Conservation (phyloP, 306 rosid genomes). For the Dalbergia cochinchinensis region DNA sequence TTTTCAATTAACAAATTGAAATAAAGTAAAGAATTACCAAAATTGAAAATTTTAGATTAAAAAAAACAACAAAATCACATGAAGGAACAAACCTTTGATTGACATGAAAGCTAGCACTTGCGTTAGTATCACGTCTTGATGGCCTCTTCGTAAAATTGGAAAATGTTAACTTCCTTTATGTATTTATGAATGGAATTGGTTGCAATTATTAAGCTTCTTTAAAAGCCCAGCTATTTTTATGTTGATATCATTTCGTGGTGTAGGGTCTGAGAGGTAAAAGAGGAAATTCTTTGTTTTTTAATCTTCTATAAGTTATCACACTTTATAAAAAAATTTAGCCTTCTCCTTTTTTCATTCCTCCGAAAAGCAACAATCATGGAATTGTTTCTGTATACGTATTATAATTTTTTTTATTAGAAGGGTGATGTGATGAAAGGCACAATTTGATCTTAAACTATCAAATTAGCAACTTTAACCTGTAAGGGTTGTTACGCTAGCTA, state of each 20-base stretch:
- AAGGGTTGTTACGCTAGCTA: not conserved
- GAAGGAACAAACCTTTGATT: not conserved
- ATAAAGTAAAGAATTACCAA: not conserved
- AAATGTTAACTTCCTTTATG: constrained; percentile 6
- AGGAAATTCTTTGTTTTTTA: constrained; percentile 28
- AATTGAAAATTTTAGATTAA: not conserved
- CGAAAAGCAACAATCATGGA: constrained; percentile 30
- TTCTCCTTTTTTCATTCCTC: constrained; percentile 30
- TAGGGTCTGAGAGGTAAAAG: constrained; percentile 50
- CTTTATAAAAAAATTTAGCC: constrained; percentile 58
- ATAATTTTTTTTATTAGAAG: constrained; percentile 13
- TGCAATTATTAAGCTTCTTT: constrained; percentile 35
- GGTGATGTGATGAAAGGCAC: not conserved
- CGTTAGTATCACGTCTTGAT: not conserved
- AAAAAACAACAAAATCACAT: too few relatives aligned
- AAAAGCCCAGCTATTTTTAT: constrained; percentile 29
- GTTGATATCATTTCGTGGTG: constrained; percentile 37
- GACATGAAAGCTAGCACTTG: not conserved
- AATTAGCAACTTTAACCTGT: constrained; percentile 44
- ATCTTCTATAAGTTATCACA: constrained; percentile 54
- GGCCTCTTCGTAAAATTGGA: not conserved
- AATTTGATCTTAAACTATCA: constrained; percentile 21
- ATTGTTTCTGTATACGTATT: constrained; percentile 39
- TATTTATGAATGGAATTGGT: not conserved
- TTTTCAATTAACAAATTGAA: not conserved